Percentiles rank a stretch among this genome's conserved stretches.
These are phyloP conservation scores for Colletotrichum sp. DNA, from an alignment of 2,329 filamentous ascomycete genomes.

Conservation along the genomic window DNA sequence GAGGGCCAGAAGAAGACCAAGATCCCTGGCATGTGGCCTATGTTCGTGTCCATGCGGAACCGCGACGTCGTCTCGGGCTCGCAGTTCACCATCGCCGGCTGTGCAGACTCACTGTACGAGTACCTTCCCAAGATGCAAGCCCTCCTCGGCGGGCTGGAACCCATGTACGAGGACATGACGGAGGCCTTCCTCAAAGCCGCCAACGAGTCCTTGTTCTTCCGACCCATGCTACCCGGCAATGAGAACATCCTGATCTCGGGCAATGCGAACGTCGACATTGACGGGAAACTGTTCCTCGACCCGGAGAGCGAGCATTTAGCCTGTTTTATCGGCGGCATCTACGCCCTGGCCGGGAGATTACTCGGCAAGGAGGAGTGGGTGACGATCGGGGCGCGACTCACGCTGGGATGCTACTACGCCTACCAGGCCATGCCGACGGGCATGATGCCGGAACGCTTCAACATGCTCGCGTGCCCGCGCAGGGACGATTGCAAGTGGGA, in stretches of 20 bases:
- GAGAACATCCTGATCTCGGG: constrained; percentile 64
- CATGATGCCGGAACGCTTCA: constrained; percentile 58
- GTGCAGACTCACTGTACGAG: constrained; percentile 47
- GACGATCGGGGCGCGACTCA: constrained; percentile 46
- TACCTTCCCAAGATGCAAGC: constrained; percentile 53
- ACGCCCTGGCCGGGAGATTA: constrained; percentile 53
- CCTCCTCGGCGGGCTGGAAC: constrained; percentile 60
- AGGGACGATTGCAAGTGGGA: constrained; percentile 53
- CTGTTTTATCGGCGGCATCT: constrained; percentile 57
- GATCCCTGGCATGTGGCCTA: constrained; percentile 78
- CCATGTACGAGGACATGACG: constrained; percentile 65
- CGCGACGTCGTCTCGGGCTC: constrained; percentile 39
- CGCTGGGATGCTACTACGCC: constrained; percentile 56
- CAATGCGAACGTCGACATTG: constrained; percentile 28
- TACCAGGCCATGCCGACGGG: constrained; percentile 53
- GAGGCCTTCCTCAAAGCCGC: constrained; percentile 58
- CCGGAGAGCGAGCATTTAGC: constrained; percentile 52
- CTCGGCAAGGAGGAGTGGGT: constrained; percentile 46
- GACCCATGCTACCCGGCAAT: constrained; percentile 56
- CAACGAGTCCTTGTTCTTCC: constrained; percentile 64
- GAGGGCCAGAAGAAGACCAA: constrained; percentile 68
- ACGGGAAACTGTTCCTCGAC: constrained; percentile 11
- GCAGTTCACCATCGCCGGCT: constrained; percentile 41
- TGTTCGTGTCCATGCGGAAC: constrained; percentile 63
- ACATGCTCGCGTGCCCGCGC: constrained; percentile 43